Base-by-base conservation (phyloP, 257 asterid genomes). In the Nicotiana otophora region DNA sequence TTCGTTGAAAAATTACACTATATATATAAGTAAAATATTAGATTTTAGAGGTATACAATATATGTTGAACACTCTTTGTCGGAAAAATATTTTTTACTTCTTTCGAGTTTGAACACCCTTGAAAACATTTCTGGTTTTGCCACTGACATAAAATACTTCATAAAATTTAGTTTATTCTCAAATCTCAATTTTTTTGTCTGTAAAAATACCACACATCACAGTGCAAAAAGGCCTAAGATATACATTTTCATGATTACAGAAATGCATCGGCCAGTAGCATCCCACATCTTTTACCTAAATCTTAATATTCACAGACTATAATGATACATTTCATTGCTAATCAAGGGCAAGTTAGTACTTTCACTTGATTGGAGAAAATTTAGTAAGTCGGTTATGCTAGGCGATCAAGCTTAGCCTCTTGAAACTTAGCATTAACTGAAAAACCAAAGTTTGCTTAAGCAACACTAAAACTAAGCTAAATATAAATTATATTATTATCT, bases 381-480 rank as follows among this genome's bases (percentile, higher is more conserved):
- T 75, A 75, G 80, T 19, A 15, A 75, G 46, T 51, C 28, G 3
- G 80, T 75, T 75, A 75, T 51, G 7, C 11, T 15, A 51, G 26
- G n/a, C 30, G 80, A 51, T 51, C 57, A 51, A 28, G 34, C 20
- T 72, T 72, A 75, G 16, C 64, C 80, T 75, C 28, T 15, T 15
- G 16, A 51, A 51, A 75, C 26, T 14, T 75, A 51, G 46, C 51
- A 75, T 7, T 75, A 75, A 75, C 63, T 15, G 64, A 75, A 75
- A 15, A 75, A 75, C 9, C 42, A 51, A 51, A 75, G 9, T 17
- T 51, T 51, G 80, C 8, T 51, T 75, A 75, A 75, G 80, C 3
- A 75, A 51, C 30, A 75, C 64, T 75, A 51, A 75, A 75, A 51
- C 17, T 28, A 75, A 42, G 80, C 30, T 75, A 75, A 26, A 75